A percentile compares a stretch with the other conserved stretches of the same genome.
Conservation (phyloP, 345 rosid species). For the Syzygium aqueum region DNA sequence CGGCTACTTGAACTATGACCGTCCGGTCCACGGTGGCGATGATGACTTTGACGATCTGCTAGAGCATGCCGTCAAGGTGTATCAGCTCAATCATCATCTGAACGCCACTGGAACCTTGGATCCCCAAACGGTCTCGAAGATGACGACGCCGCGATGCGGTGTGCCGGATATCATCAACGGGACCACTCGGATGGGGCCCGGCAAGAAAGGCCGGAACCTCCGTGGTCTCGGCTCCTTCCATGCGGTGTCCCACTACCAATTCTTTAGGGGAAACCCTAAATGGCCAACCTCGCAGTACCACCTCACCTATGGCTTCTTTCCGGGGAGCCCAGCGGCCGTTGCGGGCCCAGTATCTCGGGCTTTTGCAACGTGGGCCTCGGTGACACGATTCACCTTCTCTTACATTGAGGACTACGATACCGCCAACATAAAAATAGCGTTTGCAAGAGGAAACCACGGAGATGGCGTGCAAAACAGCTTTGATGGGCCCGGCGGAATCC, state of each 20-base stretch:
- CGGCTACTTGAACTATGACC: conserved; percentile 16
- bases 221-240: conserved; percentile 3
- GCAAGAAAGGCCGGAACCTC: not conserved
- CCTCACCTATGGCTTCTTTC: conserved; percentile 15
- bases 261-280: conserved; percentile 10
- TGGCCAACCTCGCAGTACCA: conserved; percentile 14
- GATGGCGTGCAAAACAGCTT: not conserved
- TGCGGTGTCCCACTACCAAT: conserved; percentile 10
- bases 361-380: conserved; percentile 15
- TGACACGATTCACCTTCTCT: conserved; percentile 9
- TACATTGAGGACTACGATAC: not conserved
- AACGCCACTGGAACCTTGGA: conserved; percentile 20
- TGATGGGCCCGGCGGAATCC: conserved; percentile 11
- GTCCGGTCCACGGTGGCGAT: not conserved
- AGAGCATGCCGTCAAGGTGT: conserved; percentile 19
- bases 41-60: conserved; percentile 17
- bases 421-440: conserved; percentile 15
- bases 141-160: conserved; percentile 27
- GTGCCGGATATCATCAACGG: conserved; percentile 26
- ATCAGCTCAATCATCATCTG: conserved; percentile 18
- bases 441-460: conserved; percentile 7
- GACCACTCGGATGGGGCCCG: conserved; percentile 11
- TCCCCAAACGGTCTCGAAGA: not conserved
- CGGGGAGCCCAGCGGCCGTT: not conserved
- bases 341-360: conserved; percentile 4